Base-by-base conservation (phyloP, 495 filamentous ascomycete genomes). In the Talaromyces liani region DNA sequence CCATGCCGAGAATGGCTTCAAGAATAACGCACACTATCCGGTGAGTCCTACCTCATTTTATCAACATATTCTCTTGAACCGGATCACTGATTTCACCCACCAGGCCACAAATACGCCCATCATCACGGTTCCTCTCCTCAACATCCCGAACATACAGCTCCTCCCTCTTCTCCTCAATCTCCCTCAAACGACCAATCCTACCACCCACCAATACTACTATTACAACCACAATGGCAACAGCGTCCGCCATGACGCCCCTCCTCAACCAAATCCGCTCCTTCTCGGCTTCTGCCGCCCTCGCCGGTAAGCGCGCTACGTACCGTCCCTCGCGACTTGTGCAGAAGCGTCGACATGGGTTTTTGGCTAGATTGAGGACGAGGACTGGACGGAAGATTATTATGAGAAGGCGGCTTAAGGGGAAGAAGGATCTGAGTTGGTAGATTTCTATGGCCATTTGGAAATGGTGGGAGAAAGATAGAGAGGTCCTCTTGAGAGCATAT, bases 301-400 rank as follows among this genome's bases (percentile, higher is more conserved):
- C 77, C 65, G 80, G 79, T 12, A 82, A 79, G 47, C 77, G 88
- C 63, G 68, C 82, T 63, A 91, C 88, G 4, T 91, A 80, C 68
- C 81, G 83, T 56, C 88, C 87, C 4, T 87, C 82, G 58, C 87
- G 90, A 65, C 72, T 82, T 58, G 87, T 91, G 51, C 81, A 89
- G 71, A 91, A 91, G 77, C 77, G 88, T 64, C 78, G 88, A 64
- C 83, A 85, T 73, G 88, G 88, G 0, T 91, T 89, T 74, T 74
- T 91, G 72, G 75, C 83, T 14, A 70, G 88, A 64, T 66, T 86
- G 63, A 75, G 76, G 69, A 81, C 79, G 24, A 75, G 80, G 67
- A 83, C 79, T 31, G 88, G 84, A 10, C 73, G 85, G 65, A 78
- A 76, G 72, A 82, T 82, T 39, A 54, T 91, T 66, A 77, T 70